Evolutionary conservation across 768 basidiomycete genomes (phyloP), one percentile per base, ranked within the genome.

Genomic region (Gloeophyllum trabeum): DNA sequence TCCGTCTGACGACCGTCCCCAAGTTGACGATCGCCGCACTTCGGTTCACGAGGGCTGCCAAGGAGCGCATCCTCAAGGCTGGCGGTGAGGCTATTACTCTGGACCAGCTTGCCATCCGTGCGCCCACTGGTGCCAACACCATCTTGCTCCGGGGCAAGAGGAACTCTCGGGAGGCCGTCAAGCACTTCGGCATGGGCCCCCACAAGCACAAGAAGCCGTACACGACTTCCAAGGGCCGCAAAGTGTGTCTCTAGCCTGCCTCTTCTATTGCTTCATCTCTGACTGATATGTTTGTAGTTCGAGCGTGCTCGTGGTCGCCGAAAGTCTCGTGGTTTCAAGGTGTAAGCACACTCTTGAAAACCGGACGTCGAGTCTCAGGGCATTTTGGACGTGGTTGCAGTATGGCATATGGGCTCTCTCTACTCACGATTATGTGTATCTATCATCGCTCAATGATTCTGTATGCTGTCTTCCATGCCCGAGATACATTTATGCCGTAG

Each of bases 131-230:
- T 47, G 71, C 86, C 47, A 94, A 94, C 79, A 98, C 96, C 43
- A 74, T 99, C 48, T 68, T 98, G 54, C 70, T 99, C 54, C 75
- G 94, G 49, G 96, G 94, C 52, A 82, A 86, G 68, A 82, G 81
- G 77, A 96, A 81, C 64, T 73, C 86, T 45, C 80, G 96, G 50
- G 96, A 98, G 66, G 87, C 92, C 40, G 79, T 86, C 71, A 92
- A 89, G 65, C 94, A 98, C 77, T 97, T 97, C 63, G 94, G 94
- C 66, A 89, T 89, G 87, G 89, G 84, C 51, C 92, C 92, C 43
- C 89, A 93, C 81, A 90, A 97, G 70, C 73, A 96, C 82, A 97
- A 94, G 76, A 96, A 93, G 71, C 96, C 96, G 38, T 86, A 91
- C 71, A 87, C 92, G 37, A 73, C 70, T 57, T 92, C 90, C 61